Base-by-base conservation (phyloP, 1,284 basidiomycete species). In the Ustilago hordei region DNA sequence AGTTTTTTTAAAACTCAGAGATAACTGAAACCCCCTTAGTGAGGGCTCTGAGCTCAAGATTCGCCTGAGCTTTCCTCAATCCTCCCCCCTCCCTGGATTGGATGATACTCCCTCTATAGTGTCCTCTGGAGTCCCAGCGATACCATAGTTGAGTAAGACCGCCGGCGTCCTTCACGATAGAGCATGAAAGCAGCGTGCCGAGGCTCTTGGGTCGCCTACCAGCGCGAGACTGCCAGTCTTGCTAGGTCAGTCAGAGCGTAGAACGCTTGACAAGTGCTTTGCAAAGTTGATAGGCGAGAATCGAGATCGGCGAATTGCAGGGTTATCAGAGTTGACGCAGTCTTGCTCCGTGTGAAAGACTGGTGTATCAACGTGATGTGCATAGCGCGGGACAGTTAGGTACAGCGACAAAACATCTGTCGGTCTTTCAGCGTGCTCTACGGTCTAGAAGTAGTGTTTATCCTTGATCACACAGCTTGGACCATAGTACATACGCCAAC, bases 21-120 rank as follows among this genome's bases (percentile, higher is more conserved):
- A 23, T 28, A 28, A 28, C 23, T 28, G 3, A 36, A 43, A 60
- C 28, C 28, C 59, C 50, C 23, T 28, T 38, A 60, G 59, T 43
- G 59, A 43, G 52, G 35, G 47, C 47, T 50, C 56, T 34, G 45
- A 36, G 45, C 56, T 36, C 12, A 28, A 32, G 31, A 13, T 50
- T 28, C 23, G 23, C 23, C 3, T n/a, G 28, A 50, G 15, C 48
- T 7, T 50, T 6, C 23, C 28, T 8, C 31, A 13, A 23, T 1
- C 19, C 19, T 48, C 17, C 19, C 19, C 19, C 19, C 19, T 23
- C 19, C 45, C 7, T 32, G 13, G 48, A 23, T 19, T 9, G 3
- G 12, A 11, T 50, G 15, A 13, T 50, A 32, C 9, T 36, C 31
- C 2, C 23, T 28, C 23, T 28, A 28, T 28, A 28, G 3, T 13